Evolutionary conservation across 2,329 filamentous ascomycete species (phyloP).

Genomic region (Microcyclospora pomicola): DNA sequence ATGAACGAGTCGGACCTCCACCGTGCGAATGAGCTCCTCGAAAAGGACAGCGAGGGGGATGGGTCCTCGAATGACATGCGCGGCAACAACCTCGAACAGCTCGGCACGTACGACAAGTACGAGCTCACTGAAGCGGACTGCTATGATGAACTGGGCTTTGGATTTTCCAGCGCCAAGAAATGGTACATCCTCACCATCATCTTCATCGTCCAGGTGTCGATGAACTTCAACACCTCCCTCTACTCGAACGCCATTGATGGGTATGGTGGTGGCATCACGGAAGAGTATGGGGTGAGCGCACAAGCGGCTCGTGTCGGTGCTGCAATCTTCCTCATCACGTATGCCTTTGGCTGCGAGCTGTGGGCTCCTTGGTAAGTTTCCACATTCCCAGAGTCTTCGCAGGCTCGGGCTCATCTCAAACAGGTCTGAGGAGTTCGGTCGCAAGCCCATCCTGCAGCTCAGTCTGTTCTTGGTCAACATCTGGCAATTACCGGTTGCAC

Average conservation of each 20-base stretch:
- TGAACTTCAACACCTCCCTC: constrained; percentile 46
- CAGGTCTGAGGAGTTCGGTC: constrained; percentile 36
- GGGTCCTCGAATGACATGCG: constrained; percentile 3
- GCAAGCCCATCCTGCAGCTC: constrained; percentile 38
- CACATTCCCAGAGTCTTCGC: constrained; percentile 30
- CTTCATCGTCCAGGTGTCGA: constrained; percentile 41
- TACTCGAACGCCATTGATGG: constrained; percentile 37
- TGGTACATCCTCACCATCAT: constrained; percentile 40
- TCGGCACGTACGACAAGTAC: constrained; percentile 30
- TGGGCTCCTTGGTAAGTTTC: constrained; percentile 37
- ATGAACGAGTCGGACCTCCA: constrained; percentile 16
- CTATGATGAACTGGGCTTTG: constrained; percentile 37
- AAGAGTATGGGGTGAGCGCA: constrained; percentile 33
- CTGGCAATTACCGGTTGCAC: constrained; percentile 37
- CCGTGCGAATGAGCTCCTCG: constrained; percentile 15
- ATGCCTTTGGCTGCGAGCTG: constrained; percentile 38
- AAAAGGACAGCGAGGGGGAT: constrained; percentile 8
- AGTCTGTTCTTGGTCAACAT: constrained; percentile 41
- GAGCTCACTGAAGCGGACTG: constrained; percentile 36
- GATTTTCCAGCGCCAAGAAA: constrained; percentile 37
- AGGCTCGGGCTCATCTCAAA: constrained; percentile 10
- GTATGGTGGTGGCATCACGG: constrained; percentile 23
- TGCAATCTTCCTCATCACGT: constrained; percentile 37
- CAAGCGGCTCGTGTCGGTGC: constrained; percentile 36
- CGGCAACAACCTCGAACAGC: constrained; percentile 15